Evolutionary conservation across 495 filamentous ascomycete genomes (phyloP), one percentile per base, ranked within the genome.

Genomic region (Usnea hakonensis): DNA sequence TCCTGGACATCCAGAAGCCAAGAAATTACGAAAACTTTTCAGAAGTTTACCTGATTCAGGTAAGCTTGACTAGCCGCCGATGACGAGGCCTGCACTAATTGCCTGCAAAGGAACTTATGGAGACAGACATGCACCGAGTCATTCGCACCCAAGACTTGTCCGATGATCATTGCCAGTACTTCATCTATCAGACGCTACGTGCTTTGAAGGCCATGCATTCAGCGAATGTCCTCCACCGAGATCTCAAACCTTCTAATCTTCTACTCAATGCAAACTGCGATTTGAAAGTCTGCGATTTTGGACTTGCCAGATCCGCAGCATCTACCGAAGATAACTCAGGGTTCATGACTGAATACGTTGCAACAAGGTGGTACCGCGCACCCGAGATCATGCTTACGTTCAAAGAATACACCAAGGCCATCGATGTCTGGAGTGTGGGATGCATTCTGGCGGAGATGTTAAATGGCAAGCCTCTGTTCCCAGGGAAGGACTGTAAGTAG

Each of bases 331-430:
- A 99, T 74, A 99, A 99, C 77, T 96, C 94, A 10, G 95, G 95
- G 33, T 99, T 97, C 83, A 99, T 99, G 95, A 99, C 95, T 19
- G 95, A 99, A 89, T 99, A 99, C 72, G 95, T 99, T 59, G 95
- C 95, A 53, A 99, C 95, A 58, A 83, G 95, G 70, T 99, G 95
- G 95, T 99, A 99, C 75, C 89, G 95, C 73, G 94, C 95, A 2
- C 95, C 95, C 55, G 95, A 99, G 76, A 99, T 99, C 75, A 99
- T 99, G 95, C 87, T 99, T 80, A 97, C 93, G 54, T 99, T 99
- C 84, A 97, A 99, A 80, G 94, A 97, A 77, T 97, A 99, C 78
- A 99, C 95, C 63, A 99, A 97, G 80, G 95, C 95, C 37, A 99
- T 99, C 73, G 95, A 99, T 72, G 91, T 99, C 30, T 99, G 95